Conservation (phyloP, 345 rosid species). For the Arabidopsis suecica region DNA sequence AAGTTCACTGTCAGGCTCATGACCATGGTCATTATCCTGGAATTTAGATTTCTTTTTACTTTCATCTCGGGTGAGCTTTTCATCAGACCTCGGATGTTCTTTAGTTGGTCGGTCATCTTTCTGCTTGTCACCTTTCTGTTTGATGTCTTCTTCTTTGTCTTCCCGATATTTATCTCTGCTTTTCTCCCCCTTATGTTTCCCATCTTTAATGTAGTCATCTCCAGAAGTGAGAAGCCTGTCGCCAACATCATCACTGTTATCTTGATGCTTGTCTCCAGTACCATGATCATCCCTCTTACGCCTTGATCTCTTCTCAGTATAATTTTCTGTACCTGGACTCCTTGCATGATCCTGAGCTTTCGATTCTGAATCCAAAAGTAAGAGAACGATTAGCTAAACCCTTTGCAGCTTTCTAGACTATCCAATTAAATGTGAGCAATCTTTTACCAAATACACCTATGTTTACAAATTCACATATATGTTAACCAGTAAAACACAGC, state of each 20-base stretch:
- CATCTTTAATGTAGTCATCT: slow-evolving; percentile 67
- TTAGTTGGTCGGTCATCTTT: slow-evolving; percentile 66
- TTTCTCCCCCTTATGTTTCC: slow-evolving; percentile 69
- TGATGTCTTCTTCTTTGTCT: slow-evolving; percentile 68
- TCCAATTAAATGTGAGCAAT: neutral
- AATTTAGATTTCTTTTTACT: slow-evolving; percentile 70
- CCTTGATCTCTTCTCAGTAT: slow-evolving; percentile 63
- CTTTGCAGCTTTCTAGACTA: slow-evolving; percentile 9
- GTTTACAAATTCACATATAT: neutral
- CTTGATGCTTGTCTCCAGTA: slow-evolving; percentile 62
- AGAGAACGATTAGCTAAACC: slow-evolving; percentile 29
- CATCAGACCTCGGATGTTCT: slow-evolving; percentile 66
- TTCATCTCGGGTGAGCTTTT: slow-evolving; percentile 60
- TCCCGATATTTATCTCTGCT: slow-evolving; percentile 61
- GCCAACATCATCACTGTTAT: slow-evolving; percentile 59
- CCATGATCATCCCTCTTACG: slow-evolving; percentile 70
- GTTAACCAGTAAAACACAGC: neutral
- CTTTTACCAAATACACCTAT: neutral
- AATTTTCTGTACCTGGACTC: slow-evolving; percentile 62
- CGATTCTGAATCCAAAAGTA: slow-evolving; percentile 54
- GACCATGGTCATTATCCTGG: slow-evolving; percentile 55
- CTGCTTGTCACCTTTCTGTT: slow-evolving; percentile 63
- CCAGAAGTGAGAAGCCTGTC: slow-evolving; percentile 50
- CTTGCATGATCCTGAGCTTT: slow-evolving; percentile 53
- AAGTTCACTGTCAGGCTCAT: slow-evolving; percentile 48